A percentile compares a stretch with the other conserved stretches of the same genome.
Conservation (phyloP, 805 yeast genomes). For the Yarrowia hollandica region DNA sequence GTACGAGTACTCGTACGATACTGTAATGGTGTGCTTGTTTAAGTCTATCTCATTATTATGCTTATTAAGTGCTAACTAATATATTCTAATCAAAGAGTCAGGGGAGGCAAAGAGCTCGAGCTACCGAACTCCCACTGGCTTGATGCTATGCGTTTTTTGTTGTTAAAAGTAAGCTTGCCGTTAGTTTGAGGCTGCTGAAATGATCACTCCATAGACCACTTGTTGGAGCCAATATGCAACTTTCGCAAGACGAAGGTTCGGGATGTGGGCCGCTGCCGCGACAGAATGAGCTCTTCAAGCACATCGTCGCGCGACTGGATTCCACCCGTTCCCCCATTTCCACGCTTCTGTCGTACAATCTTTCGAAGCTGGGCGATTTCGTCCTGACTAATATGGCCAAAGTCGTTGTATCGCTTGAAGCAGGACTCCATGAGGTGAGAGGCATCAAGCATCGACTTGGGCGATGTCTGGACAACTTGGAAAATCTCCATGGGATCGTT, state of each 20-base stretch:
- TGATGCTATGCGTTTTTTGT: constrained; percentile 22
- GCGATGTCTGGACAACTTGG: constrained; percentile 81
- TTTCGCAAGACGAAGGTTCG: constrained; percentile 17
- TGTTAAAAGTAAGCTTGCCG: neutral
- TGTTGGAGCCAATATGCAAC: constrained; percentile 28
- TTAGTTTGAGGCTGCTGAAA: neutral
- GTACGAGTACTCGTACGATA: too few species aligned
- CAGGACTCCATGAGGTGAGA: constrained; percentile 34
- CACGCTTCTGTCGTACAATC: constrained; percentile 60
- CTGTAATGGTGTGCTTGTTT: too few species aligned
- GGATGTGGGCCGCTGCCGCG: constrained; percentile 27
- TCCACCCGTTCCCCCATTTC: constrained; percentile 16
- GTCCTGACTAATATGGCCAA: constrained; percentile 75
- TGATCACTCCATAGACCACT: constrained; percentile 29
- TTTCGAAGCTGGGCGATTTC: constrained; percentile 77
- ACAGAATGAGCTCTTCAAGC: constrained; percentile 25
- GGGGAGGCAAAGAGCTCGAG: neutral
- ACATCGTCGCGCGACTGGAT: constrained; percentile 18
- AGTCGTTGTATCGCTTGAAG: constrained; percentile 39
- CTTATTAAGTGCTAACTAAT: constrained; percentile 8
- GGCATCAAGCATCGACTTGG: constrained; percentile 55
- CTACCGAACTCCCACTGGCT: neutral
- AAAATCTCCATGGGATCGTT: constrained; percentile 63
- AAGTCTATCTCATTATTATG: constrained; percentile 2
- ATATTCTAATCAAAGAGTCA: constrained; percentile 12